phyloP scores from a whole-genome alignment of 306 rosid species.

The Acacia melanoxylon region DNA sequence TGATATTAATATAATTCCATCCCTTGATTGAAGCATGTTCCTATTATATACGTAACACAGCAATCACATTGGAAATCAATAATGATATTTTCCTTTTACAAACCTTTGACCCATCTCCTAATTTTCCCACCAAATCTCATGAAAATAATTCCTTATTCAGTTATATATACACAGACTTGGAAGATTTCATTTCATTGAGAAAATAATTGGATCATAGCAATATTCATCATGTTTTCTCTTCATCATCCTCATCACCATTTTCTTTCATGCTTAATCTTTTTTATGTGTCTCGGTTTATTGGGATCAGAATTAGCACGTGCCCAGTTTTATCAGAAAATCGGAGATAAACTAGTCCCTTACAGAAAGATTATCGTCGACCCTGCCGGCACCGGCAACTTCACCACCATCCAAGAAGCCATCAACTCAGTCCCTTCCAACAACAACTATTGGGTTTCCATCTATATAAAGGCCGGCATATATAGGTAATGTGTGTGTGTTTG shows the following conservation, averaged over 20 bases:
- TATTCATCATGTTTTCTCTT: not conserved
- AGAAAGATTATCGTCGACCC: slow-evolving; percentile 44
- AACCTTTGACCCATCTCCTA: slow-evolving; percentile 12
- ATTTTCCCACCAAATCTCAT: slow-evolving; percentile 5
- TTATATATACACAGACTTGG: not conserved
- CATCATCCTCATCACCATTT: not conserved
- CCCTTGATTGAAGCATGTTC: slow-evolving; percentile 12
- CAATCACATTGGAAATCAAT: not conserved
- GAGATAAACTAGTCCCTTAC: slow-evolving; percentile 32
- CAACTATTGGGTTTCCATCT: slow-evolving; percentile 51
- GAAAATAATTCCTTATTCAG: not conserved
- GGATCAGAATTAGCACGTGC: not conserved
- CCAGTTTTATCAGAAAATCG: slow-evolving; percentile 28
- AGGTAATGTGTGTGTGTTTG: slow-evolving; percentile 32
- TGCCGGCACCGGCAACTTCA: slow-evolving; percentile 53
- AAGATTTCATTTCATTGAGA: not conserved
- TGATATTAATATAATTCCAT: not conserved
- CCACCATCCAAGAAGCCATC: slow-evolving; percentile 68
- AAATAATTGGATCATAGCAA: not conserved
- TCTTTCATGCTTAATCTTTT: not conserved
- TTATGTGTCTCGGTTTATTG: not conserved
- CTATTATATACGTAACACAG: not conserved
- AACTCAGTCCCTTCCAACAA: slow-evolving; percentile 63
- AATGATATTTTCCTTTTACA: not conserved
- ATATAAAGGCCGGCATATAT: slow-evolving; percentile 57